A percentile compares a stretch with the other conserved stretches of the same genome.
Evolutionary conservation across 306 rosid species (phyloP).

Genomic region (Quercus engelmannii): DNA sequence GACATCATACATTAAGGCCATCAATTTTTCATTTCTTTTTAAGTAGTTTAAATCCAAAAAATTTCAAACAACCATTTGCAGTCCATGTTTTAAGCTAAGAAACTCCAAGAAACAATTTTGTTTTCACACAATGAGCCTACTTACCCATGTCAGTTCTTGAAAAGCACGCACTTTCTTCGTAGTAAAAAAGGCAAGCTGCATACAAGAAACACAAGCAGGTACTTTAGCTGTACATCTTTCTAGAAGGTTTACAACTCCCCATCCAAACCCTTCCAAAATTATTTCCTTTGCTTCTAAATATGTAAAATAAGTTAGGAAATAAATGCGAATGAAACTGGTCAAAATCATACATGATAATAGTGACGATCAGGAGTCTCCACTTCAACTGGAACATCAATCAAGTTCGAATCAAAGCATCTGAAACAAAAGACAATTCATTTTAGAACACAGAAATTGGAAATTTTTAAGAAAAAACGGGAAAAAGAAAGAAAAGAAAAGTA

Average conservation of each 20-base stretch:
- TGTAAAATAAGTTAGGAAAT: slow-evolving; percentile 3
- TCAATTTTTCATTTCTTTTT: not conserved
- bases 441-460: not conserved
- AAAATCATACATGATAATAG: slow-evolving; percentile 70
- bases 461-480: not conserved
- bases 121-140: slow-evolving; percentile 21
- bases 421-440: not conserved
- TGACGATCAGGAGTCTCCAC: slow-evolving; percentile 96
- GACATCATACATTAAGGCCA: not conserved
- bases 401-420: slow-evolving; percentile 73
- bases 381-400: slow-evolving; percentile 85
- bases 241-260: not conserved
- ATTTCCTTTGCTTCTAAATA: not conserved
- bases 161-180: slow-evolving; percentile 57
- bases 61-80: not conserved
- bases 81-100: slow-evolving; percentile 11
- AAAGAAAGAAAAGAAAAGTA: not conserved
- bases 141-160: slow-evolving; percentile 93
- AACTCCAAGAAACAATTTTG: not conserved
- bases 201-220: slow-evolving; percentile 13
- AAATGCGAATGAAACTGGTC: not conserved
- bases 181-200: slow-evolving; percentile 90
- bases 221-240: not conserved
- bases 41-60: not conserved
- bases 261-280: not conserved